phyloP scores from a whole-genome alignment of 2,329 filamentous ascomycete genomes.

The Stagonosporopsis vannaccii region DNA sequence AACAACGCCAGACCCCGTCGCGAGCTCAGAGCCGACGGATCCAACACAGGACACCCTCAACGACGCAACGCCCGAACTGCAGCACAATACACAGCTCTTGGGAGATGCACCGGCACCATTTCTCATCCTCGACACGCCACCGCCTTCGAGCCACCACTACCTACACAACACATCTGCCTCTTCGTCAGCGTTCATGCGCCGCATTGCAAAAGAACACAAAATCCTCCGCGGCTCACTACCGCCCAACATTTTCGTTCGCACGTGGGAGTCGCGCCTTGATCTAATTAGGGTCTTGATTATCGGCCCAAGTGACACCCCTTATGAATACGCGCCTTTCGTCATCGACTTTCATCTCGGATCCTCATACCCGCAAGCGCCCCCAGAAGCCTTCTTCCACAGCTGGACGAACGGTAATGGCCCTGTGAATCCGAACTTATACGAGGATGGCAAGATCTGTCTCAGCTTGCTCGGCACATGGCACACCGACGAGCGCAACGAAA shows the following conservation, averaged over 20 bases:
- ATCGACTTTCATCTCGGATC: slow-evolving; percentile 63
- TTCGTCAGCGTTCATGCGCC: slow-evolving; percentile 55
- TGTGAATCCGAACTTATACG: slow-evolving; percentile 70
- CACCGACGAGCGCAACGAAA: slow-evolving; percentile 59
- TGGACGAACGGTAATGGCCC: slow-evolving; percentile 62
- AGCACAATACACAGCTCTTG: slow-evolving; percentile 15
- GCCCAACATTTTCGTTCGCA: slow-evolving; percentile 63
- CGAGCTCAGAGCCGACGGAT: slow-evolving; percentile 32
- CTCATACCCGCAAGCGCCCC: slow-evolving; percentile 61
- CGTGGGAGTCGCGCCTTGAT: slow-evolving; percentile 66
- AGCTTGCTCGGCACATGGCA: slow-evolving; percentile 68
- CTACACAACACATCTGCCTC: slow-evolving; percentile 50
- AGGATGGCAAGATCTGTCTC: slow-evolving; percentile 68
- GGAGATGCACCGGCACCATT: slow-evolving; percentile 34
- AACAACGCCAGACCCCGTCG: slow-evolving; percentile 41
- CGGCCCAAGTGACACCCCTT: slow-evolving; percentile 66
- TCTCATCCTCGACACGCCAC: slow-evolving; percentile 45
- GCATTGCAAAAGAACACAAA: slow-evolving; percentile 64
- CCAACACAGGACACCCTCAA: slow-evolving; percentile 4
- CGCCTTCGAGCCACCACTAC: slow-evolving; percentile 50
- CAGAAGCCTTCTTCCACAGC: slow-evolving; percentile 65
- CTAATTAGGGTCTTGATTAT: slow-evolving; percentile 66
- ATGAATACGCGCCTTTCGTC: slow-evolving; percentile 67
- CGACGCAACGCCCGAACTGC: slow-evolving; percentile 7
- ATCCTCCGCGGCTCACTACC: slow-evolving; percentile 64